These are phyloP conservation scores for Diaporthe sp. DNA, from an alignment of 2,329 filamentous ascomycete species.

Conservation along the genomic window DNA sequence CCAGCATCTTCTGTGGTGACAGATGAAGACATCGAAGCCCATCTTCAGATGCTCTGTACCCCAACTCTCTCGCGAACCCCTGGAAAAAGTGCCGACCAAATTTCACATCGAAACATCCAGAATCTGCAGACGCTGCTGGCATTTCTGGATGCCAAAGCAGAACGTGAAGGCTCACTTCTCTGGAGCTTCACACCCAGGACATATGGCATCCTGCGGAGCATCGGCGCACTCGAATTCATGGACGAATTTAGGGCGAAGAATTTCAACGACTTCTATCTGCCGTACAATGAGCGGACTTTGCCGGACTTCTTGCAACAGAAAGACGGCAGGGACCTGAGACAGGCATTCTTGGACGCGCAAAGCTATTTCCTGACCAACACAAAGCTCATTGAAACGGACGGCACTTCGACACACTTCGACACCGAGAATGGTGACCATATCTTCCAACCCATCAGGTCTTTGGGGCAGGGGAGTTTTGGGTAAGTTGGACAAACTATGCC, in stretches of 20 bases:
- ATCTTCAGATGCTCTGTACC: background rate
- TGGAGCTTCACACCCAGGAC: constrained; percentile 39
- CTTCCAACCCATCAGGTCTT: constrained; percentile 35
- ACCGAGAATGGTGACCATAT: constrained; percentile 36
- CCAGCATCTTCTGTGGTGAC: background rate
- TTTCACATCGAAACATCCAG: constrained; percentile 39
- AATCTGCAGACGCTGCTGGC: constrained; percentile 38
- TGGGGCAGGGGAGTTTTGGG: constrained; percentile 43
- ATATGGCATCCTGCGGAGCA: constrained; percentile 43
- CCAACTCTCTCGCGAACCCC: background rate
- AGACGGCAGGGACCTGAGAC: constrained; percentile 25
- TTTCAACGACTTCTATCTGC: constrained; percentile 43
- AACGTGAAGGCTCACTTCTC: constrained; percentile 26
- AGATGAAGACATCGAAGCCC: background rate
- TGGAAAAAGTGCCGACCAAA: background rate
- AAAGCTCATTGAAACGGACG: constrained; percentile 43
- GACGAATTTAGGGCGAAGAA: constrained; percentile 39
- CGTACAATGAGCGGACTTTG: constrained; percentile 43
- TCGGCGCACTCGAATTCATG: constrained; percentile 39
- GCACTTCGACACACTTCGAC: constrained; percentile 27
- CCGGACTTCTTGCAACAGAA: constrained; percentile 36
- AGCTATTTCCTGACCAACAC: constrained; percentile 43
- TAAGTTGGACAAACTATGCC: constrained; percentile 1
- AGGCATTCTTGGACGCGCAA: constrained; percentile 42
- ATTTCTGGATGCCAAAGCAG: constrained; percentile 34